Evolutionary conservation across 345 rosid species (phyloP).

Genomic region (Diplotaxis tenuifolia): DNA sequence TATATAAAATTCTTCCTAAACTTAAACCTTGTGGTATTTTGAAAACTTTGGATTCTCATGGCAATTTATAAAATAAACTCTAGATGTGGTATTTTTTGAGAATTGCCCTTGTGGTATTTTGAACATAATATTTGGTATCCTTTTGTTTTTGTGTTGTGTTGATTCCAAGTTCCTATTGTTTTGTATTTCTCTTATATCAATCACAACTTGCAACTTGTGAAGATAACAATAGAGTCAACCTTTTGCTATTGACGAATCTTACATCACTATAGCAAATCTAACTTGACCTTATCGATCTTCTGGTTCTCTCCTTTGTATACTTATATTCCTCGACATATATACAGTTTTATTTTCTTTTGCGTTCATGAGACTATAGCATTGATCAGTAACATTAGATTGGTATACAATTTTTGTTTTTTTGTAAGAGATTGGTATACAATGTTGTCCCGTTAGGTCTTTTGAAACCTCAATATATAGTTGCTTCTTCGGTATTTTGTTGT

Average conservation of each 20-base stretch:
- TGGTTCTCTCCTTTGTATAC: constrained; percentile 34
- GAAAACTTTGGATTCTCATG: neutral
- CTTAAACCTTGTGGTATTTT: neutral
- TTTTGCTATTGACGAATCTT: constrained; percentile 26
- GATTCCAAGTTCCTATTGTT: too few relatives aligned
- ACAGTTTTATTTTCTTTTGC: neutral
- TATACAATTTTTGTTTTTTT: too few relatives aligned
- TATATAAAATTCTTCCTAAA: neutral
- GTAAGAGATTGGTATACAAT: neutral
- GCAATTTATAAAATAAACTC: neutral
- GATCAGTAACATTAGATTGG: neutral
- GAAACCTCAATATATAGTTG: neutral
- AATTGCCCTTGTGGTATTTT: neutral
- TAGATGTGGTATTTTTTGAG: neutral
- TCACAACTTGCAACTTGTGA: constrained; percentile 12
- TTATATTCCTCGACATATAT: constrained; percentile 23
- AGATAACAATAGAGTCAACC: constrained; percentile 27
- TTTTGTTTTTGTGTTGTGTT: too few relatives aligned
- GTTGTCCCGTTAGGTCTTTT: neutral
- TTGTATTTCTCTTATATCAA: neutral
- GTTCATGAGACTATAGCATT: neutral
- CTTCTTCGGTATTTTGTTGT: neutral
- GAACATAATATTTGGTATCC: neutral
- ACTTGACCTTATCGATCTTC: constrained; percentile 17
- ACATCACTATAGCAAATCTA: constrained; percentile 21